These are phyloP conservation scores for Trichomonascus vanleenenianus DNA, from an alignment of 805 yeast species.

Conservation along the genomic window DNA sequence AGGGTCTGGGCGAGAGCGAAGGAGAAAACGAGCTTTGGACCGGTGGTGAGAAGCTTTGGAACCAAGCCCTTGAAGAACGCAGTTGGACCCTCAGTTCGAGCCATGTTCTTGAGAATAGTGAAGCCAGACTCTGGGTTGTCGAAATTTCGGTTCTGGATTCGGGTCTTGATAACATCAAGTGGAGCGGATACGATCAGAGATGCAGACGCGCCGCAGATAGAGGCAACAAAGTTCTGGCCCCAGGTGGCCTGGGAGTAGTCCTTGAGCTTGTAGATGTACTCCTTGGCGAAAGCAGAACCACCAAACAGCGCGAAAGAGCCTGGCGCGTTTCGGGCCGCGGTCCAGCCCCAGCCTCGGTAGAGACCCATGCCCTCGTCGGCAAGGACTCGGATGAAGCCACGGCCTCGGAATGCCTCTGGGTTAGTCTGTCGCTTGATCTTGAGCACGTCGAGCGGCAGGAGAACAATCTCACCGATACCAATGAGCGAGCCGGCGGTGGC, in stretches of 20 bases:
- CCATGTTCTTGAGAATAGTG: slow-evolving; percentile 87
- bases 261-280: slow-evolving; percentile 74
- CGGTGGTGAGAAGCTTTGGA: slow-evolving; percentile 94
- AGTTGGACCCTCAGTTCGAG: slow-evolving; percentile 79
- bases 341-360: slow-evolving; percentile 99
- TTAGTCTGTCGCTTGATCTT: slow-evolving; percentile 98
- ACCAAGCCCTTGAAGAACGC: slow-evolving; percentile 95
- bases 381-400: slow-evolving; percentile 84
- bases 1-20: slow-evolving; percentile 95
- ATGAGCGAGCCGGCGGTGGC: slow-evolving; percentile 97
- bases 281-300: slow-evolving; percentile 98
- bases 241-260: slow-evolving; percentile 92
- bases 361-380: slow-evolving; percentile 88
- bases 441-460: slow-evolving; percentile 90
- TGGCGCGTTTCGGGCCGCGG: slow-evolving; percentile 99
- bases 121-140: slow-evolving; percentile 94
- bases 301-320: slow-evolving; percentile 97
- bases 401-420: slow-evolving; percentile 99
- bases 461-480: slow-evolving; percentile 96
- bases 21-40: slow-evolving; percentile 97
- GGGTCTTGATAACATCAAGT: slow-evolving; percentile 93
- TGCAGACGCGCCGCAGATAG: slow-evolving; percentile 94
- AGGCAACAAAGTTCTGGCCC: slow-evolving; percentile 89
- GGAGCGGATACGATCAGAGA: slow-evolving; percentile 97
- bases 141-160: slow-evolving; percentile 94